A percentile compares a stretch with the other conserved stretches of the same genome.
These are phyloP conservation scores for Paramecium bursaria DNA, from an alignment of 73 alveolate species.

Conservation along the genomic window DNA sequence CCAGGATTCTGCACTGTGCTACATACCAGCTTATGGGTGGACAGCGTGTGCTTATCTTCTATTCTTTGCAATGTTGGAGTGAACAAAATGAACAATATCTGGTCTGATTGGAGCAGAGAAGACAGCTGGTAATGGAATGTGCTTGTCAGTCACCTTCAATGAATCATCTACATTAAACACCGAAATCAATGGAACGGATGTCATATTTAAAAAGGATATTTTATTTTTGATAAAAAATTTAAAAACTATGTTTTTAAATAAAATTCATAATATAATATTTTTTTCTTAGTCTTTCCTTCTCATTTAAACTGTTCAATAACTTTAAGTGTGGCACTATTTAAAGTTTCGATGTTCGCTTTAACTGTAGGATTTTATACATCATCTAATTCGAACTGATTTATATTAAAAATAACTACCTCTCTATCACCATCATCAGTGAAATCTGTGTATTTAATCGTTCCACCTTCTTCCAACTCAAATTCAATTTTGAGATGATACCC, in stretches of 20 bases:
- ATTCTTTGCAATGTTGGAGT: conserved; percentile 94
- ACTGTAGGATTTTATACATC: too few relatives aligned
- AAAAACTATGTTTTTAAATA: not conserved
- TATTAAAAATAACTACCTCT: conserved; percentile 1
- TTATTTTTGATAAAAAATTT: not conserved
- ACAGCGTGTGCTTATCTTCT: conserved; percentile 89
- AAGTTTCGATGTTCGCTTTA: too few relatives aligned
- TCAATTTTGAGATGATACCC: conserved; percentile 48
- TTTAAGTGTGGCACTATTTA: too few relatives aligned
- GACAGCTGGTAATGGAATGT: conserved; percentile 94
- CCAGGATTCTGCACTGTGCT: conserved; percentile 99
- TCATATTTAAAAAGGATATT: conserved; percentile 69
- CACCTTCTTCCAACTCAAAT: conserved; percentile 49
- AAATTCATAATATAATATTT: too few relatives aligned
- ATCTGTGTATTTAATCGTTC: conserved; percentile 46
- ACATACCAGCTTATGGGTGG: conserved; percentile 88
- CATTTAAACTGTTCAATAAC: too few relatives aligned
- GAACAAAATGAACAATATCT: conserved; percentile 97
- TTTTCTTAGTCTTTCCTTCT: too few relatives aligned
- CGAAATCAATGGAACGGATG: conserved; percentile 88
- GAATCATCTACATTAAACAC: conserved; percentile 79
- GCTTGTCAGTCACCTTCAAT: conserved; percentile 79
- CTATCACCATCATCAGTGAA: conserved; percentile 64
- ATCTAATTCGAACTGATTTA: too few relatives aligned
- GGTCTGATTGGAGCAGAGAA: conserved; percentile 97